These are phyloP conservation scores for Begonia fuchsioides DNA, from an alignment of 306 rosid genomes.

Conservation along the genomic window DNA sequence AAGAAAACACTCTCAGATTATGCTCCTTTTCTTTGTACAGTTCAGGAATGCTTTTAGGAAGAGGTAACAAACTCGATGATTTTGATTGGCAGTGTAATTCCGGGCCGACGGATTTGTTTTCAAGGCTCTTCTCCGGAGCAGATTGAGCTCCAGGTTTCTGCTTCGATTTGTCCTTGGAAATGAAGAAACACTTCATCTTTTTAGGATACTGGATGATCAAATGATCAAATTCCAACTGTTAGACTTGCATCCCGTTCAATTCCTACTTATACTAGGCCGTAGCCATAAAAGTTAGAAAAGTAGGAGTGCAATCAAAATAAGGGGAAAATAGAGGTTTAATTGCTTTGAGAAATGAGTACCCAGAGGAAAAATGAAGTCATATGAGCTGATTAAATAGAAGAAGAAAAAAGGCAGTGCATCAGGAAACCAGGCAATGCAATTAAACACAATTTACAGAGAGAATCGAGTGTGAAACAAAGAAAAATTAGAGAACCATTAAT, in stretches of 20 bases:
- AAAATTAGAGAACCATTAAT: too few species aligned
- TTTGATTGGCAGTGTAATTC: conserved; percentile 21
- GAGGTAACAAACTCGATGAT: conserved; percentile 30
- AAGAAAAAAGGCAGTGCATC: too few species aligned
- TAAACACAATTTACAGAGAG: too few species aligned
- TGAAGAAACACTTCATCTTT: conserved; percentile 53
- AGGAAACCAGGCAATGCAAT: too few species aligned
- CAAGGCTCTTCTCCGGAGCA: conserved; percentile 23
- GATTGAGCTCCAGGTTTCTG: conserved; percentile 19
- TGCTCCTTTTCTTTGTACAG: conserved; percentile 73
- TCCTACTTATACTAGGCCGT: background rate
- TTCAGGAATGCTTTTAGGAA: conserved; percentile 47
- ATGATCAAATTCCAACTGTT: background rate
- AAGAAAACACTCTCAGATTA: conserved; percentile 40
- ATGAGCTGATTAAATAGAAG: background rate
- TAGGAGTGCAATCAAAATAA: background rate
- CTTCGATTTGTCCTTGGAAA: conserved; percentile 28
- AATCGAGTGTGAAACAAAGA: too few species aligned
- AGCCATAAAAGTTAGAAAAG: background rate
- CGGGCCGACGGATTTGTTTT: conserved; percentile 14
- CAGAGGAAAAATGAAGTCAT: background rate
- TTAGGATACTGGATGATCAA: background rate
- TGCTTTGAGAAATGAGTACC: conserved; percentile 1
- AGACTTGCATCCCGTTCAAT: background rate
- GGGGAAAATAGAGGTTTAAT: background rate